phyloP scores from a whole-genome alignment of 192 early-diverging fungal genomes.

The Umbelopsis ramanniana region DNA sequence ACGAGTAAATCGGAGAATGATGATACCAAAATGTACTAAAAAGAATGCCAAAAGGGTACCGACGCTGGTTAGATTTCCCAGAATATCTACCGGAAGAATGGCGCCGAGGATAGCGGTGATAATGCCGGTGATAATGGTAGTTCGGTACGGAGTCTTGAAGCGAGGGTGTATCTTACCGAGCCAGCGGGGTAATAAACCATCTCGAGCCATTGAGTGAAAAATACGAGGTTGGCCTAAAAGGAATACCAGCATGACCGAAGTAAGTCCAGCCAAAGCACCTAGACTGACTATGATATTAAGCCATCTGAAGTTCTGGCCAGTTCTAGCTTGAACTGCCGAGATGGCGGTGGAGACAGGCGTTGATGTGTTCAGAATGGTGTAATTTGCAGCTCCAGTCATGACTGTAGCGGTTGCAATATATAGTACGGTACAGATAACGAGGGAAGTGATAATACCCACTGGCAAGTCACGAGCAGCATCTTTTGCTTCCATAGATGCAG shows the following conservation, averaged over 20 bases:
- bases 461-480: slow-evolving; percentile 83
- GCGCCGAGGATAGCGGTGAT: slow-evolving; percentile 71
- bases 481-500: slow-evolving; percentile 81
- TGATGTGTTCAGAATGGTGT: slow-evolving; percentile 49
- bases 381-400: slow-evolving; percentile 74
- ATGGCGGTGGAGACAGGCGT: slow-evolving; percentile 64
- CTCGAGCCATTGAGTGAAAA: slow-evolving; percentile 84
- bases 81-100: slow-evolving; percentile 78
- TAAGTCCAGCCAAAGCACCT: slow-evolving; percentile 78
- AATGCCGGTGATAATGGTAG: slow-evolving; percentile 68
- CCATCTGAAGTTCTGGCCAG: slow-evolving; percentile 60
- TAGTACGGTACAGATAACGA: slow-evolving; percentile 77
- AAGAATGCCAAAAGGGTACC: slow-evolving; percentile 87
- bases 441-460: slow-evolving; percentile 83
- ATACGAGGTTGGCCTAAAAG: slow-evolving; percentile 88
- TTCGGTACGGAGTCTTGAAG: slow-evolving; percentile 77
- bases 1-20: slow-evolving; percentile 76
- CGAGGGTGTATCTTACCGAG: slow-evolving; percentile 73
- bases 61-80: slow-evolving; percentile 85
- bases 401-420: slow-evolving; percentile 74
- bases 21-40: slow-evolving; percentile 77
- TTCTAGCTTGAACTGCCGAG: slow-evolving; percentile 26
- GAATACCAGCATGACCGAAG: slow-evolving; percentile 76
- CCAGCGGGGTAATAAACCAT: slow-evolving; percentile 79
- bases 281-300: slow-evolving; percentile 77